Evolutionary conservation across 495 filamentous ascomycete species (phyloP).

Genomic region (Terfezia claveryi): DNA sequence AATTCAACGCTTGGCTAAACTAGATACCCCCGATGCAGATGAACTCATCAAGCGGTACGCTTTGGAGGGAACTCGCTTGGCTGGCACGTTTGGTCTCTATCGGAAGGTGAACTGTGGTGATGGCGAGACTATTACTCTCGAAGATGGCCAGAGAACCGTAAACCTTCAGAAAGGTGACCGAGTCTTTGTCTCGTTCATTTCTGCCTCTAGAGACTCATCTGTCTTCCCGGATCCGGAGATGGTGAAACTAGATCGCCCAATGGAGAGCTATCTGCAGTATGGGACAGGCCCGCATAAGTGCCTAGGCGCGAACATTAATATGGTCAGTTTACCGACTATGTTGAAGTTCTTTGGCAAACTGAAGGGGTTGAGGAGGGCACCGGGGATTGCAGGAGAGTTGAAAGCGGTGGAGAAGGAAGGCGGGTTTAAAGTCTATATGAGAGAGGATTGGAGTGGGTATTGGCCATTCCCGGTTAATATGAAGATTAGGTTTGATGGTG

Average conservation of each 20-base stretch:
- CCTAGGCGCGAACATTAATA: constrained; percentile 35
- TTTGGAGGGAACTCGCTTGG: constrained; percentile 31
- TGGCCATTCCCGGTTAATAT: constrained; percentile 54
- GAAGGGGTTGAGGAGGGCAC: constrained; percentile 40
- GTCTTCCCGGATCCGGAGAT: constrained; percentile 47
- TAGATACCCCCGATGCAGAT: constrained; percentile 10
- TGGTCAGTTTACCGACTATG: constrained; percentile 36
- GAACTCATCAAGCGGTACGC: constrained; percentile 24
- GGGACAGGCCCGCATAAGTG: constrained; percentile 32
- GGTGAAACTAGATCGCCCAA: constrained; percentile 43
- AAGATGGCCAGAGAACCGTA: constrained; percentile 3
- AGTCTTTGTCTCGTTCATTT: constrained; percentile 34
- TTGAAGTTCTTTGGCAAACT: constrained; percentile 33
- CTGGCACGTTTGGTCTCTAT: constrained; percentile 22
- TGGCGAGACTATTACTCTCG: constrained; percentile 4
- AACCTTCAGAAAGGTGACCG: constrained; percentile 20
- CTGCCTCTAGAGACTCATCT: constrained; percentile 35
- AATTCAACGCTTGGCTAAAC: constrained; percentile 25
- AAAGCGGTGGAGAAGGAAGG: constrained; percentile 44
- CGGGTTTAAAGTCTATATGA: constrained; percentile 46
- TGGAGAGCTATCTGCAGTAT: constrained; percentile 48
- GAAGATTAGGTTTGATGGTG: constrained; percentile 30
- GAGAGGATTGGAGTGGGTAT: constrained; percentile 47
- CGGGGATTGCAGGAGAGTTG: constrained; percentile 45
- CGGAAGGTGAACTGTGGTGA: constrained; percentile 10